Conservation (phyloP, 208 protist species). For the Acanthamoeba divionensis region DNA sequence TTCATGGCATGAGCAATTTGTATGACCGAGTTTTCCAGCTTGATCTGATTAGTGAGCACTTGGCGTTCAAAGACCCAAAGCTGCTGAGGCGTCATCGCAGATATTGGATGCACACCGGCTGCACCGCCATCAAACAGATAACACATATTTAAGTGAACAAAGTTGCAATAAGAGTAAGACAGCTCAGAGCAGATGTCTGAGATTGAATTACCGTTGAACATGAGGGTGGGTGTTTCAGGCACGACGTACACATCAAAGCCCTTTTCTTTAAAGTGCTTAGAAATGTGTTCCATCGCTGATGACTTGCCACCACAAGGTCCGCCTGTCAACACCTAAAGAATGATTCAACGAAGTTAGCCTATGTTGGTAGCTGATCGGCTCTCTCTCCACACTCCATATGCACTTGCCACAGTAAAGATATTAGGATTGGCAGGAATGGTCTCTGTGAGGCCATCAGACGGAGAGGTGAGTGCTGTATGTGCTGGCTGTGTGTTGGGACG, state of each 20-base stretch:
- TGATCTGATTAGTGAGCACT: constrained; percentile 1
- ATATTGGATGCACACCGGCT: neutral
- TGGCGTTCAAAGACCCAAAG: constrained; percentile 27
- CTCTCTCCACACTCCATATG: no score
- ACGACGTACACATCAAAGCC: constrained; percentile 55
- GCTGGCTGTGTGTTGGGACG: no score
- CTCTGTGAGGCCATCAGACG: no score
- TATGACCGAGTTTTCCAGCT: constrained; percentile 8
- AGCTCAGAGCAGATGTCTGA: neutral
- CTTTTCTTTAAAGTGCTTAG: neutral
- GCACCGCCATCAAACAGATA: neutral
- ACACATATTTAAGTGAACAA: neutral
- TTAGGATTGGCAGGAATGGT: no score
- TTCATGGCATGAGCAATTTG: neutral
- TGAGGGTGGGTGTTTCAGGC: constrained; percentile 58
- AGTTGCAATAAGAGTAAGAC: neutral
- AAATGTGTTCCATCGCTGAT: constrained; percentile 29
- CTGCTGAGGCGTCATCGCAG: neutral
- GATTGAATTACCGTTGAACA: constrained; percentile 48
- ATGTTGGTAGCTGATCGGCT: no score
- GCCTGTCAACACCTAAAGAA: constrained; percentile 51
- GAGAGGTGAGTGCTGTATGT: no score
- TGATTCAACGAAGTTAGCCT: no score
- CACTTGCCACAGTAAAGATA: no score
- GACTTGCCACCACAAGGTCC: constrained; percentile 67